phyloP scores from a whole-genome alignment of 352 stramenopile species.

The Blastocystis sp. region DNA sequence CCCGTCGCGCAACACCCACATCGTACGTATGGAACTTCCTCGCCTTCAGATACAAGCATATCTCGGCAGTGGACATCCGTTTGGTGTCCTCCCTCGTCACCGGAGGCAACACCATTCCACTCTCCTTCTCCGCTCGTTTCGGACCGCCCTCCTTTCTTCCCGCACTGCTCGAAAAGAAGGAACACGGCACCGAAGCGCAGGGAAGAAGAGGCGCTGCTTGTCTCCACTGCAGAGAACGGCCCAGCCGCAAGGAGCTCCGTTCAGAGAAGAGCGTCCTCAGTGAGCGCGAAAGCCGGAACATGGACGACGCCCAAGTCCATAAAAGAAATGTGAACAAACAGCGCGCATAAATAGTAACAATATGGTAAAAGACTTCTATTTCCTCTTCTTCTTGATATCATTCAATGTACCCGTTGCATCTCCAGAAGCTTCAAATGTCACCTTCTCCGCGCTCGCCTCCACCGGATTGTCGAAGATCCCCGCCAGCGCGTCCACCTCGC shows the following conservation, averaged over 20 bases:
- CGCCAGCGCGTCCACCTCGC: slow-evolving; percentile 81
- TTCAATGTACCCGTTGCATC: slow-evolving; percentile 50
- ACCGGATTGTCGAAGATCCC: background rate
- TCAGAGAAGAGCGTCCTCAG: background rate
- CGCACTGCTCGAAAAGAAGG: too few species aligned
- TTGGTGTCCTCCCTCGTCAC: slow-evolving; percentile 33
- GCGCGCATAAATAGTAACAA: slow-evolving; percentile 51
- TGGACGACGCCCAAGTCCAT: background rate
- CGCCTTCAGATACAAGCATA: slow-evolving; percentile 66
- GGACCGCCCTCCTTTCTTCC: too few species aligned
- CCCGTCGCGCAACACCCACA: background rate
- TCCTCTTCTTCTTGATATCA: slow-evolving; percentile 62
- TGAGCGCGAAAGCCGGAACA: background rate
- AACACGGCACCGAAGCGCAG: too few species aligned
- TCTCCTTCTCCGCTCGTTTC: background rate
- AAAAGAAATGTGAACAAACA: slow-evolving; percentile 4
- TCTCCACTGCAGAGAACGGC: background rate
- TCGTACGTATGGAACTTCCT: background rate
- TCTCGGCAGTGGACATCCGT: slow-evolving; percentile 19
- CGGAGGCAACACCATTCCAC: background rate
- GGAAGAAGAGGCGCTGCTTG: too few species aligned
- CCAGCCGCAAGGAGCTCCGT: background rate
- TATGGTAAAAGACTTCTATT: slow-evolving; percentile 41
- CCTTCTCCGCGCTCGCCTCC: background rate
- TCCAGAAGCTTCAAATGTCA: slow-evolving; percentile 58